Evolutionary conservation across 1,284 basidiomycete genomes (phyloP).

Genomic region (Cronartium ribicola): DNA sequence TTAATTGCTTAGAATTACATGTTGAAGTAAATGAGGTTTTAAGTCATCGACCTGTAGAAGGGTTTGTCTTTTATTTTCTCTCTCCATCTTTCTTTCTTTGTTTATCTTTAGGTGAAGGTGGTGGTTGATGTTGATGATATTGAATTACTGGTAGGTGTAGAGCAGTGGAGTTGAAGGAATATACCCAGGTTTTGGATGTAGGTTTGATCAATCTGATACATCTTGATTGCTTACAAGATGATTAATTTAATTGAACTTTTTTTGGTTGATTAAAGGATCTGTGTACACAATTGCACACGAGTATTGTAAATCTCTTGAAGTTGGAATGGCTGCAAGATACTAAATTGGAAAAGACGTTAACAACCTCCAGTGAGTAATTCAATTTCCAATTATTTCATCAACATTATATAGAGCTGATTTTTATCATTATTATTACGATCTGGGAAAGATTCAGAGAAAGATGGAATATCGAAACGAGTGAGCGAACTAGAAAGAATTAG

Average conservation of each 20-base stretch:
- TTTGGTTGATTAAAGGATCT: constrained; percentile 15
- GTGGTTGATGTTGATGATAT: neutral
- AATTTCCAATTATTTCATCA: too few species aligned
- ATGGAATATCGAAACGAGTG: constrained; percentile 59
- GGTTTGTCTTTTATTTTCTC: constrained; percentile 6
- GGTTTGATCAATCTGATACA: neutral
- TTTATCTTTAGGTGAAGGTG: too few species aligned
- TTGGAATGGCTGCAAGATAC: constrained; percentile 38
- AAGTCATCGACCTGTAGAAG: constrained; percentile 27
- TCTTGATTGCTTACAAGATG: too few species aligned
- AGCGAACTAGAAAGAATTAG: constrained; percentile 73
- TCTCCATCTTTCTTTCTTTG: neutral
- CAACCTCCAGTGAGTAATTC: too few species aligned
- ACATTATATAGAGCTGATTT: too few species aligned
- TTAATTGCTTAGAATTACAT: constrained; percentile 39
- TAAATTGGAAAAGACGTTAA: constrained; percentile 1
- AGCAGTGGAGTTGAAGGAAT: constrained; percentile 23
- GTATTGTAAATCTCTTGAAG: constrained; percentile 25
- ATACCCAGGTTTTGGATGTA: constrained; percentile 27
- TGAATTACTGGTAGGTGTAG: neutral
- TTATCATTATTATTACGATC: too few species aligned
- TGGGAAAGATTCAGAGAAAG: constrained; percentile 1
- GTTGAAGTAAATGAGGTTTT: constrained; percentile 39
- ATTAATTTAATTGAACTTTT: neutral
- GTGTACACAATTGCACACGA: constrained; percentile 27